These are phyloP conservation scores for Eucalyptus pumila DNA, from an alignment of 345 rosid species.

Conservation along the genomic window DNA sequence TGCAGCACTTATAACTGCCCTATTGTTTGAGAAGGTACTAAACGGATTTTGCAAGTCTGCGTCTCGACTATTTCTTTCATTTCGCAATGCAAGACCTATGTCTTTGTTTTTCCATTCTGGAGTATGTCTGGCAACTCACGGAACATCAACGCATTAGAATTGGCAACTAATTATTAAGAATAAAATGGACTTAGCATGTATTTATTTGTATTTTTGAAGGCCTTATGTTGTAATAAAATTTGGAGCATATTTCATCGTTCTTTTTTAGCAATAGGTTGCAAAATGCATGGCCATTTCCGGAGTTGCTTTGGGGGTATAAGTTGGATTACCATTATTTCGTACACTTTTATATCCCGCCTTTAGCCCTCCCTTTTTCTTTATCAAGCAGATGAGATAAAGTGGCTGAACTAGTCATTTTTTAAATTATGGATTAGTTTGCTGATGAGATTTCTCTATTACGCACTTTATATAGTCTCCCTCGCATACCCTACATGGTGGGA, in stretches of 20 bases:
- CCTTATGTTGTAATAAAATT: background rate
- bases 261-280: background rate
- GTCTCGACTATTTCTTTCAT: background rate
- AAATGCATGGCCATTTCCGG: background rate
- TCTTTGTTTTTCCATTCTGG: background rate
- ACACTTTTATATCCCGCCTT: background rate
- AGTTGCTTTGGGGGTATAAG: background rate
- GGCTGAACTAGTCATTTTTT: background rate
- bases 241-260: background rate
- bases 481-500: background rate
- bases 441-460: background rate
- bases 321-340: background rate
- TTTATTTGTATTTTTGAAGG: background rate
- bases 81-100: background rate
- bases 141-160: background rate
- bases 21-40: slow-evolving; percentile 51
- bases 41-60: background rate
- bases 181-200: background rate
- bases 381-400: background rate
- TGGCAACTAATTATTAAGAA: background rate
- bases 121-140: background rate
- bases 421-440: background rate
- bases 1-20: slow-evolving; percentile 46
- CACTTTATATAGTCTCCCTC: background rate
- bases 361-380: background rate